phyloP scores from a whole-genome alignment of 1,284 basidiomycete species.

The Rhodotorula sp. region DNA sequence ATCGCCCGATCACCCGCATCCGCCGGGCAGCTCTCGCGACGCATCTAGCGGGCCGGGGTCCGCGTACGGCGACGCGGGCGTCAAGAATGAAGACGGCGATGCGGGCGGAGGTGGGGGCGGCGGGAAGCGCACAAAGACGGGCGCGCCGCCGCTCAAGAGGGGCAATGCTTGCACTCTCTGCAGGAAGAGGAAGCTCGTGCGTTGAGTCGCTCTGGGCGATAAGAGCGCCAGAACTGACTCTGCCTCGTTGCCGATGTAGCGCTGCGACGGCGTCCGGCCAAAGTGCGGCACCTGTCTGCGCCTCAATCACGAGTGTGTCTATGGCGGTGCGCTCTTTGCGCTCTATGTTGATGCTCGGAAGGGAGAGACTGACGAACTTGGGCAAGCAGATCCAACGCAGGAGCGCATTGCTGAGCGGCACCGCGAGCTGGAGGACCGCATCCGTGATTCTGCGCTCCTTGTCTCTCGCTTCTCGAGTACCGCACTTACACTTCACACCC shows the following conservation, averaged over 20 bases:
- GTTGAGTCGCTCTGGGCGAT: not conserved
- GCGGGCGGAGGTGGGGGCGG: not conserved
- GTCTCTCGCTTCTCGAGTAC: not conserved
- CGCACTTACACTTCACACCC: not conserved
- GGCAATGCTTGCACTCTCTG: constrained; percentile 33
- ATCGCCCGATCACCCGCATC: not conserved
- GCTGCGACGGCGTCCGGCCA: constrained; percentile 33
- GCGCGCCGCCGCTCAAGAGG: constrained; percentile 23
- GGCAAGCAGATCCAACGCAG: constrained; percentile 29
- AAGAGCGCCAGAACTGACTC: not conserved
- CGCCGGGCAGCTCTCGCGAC: not conserved
- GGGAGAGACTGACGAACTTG: too few relatives aligned
- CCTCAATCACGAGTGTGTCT: constrained; percentile 36
- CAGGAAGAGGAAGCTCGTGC: constrained; percentile 34
- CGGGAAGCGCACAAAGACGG: not conserved
- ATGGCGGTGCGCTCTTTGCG: constrained; percentile 28
- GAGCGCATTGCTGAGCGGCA: constrained; percentile 28
- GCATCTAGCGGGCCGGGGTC: not conserved
- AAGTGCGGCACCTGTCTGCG: constrained; percentile 35
- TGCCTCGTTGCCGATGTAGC: not conserved
- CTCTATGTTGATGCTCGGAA: too few relatives aligned
- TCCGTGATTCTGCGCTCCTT: constrained; percentile 12
- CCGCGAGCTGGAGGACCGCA: constrained; percentile 26
- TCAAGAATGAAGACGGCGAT: constrained; percentile 12
- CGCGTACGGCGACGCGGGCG: not conserved